A percentile compares a stretch with the other conserved stretches of the same genome.
These are phyloP conservation scores for Talaromyces sp. DNA, from an alignment of 2,329 filamentous ascomycete species.

Conservation along the genomic window DNA sequence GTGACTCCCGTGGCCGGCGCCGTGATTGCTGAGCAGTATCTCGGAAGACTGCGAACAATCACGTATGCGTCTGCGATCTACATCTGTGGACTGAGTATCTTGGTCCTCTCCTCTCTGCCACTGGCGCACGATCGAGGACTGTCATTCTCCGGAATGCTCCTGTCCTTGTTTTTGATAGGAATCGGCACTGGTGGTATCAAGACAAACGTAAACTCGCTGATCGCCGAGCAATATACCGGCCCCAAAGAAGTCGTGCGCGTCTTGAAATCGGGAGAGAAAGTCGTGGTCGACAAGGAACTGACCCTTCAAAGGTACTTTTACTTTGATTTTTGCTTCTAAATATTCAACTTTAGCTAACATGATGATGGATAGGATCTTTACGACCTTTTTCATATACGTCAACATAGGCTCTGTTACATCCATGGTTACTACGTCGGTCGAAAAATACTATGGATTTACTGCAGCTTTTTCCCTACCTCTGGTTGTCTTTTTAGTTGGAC, in stretches of 20 bases:
- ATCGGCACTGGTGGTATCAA: constrained; percentile 61
- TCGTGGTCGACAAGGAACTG: neutral
- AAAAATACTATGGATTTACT: neutral
- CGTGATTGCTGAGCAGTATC: constrained; percentile 48
- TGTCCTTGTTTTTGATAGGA: constrained; percentile 53
- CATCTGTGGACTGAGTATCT: constrained; percentile 45
- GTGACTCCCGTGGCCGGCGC: constrained; percentile 47
- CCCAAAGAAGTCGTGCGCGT: constrained; percentile 31
- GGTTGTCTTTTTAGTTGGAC: neutral
- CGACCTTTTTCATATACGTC: neutral
- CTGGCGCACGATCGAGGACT: constrained; percentile 36
- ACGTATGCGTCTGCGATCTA: constrained; percentile 49
- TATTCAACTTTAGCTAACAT: neutral
- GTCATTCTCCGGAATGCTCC: constrained; percentile 41
- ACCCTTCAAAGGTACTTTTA: neutral
- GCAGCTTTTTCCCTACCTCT: neutral
- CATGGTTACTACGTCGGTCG: neutral
- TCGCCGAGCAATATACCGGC: constrained; percentile 55
- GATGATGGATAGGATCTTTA: neutral
- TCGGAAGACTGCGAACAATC: constrained; percentile 51
- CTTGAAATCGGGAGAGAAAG: constrained; percentile 34
- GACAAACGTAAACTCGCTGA: constrained; percentile 49
- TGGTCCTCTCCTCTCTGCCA: constrained; percentile 45
- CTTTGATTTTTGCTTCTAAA: neutral
- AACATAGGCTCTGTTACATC: neutral